phyloP scores from a whole-genome alignment of 768 basidiomycete genomes.

The Naganishia onofrii region DNA sequence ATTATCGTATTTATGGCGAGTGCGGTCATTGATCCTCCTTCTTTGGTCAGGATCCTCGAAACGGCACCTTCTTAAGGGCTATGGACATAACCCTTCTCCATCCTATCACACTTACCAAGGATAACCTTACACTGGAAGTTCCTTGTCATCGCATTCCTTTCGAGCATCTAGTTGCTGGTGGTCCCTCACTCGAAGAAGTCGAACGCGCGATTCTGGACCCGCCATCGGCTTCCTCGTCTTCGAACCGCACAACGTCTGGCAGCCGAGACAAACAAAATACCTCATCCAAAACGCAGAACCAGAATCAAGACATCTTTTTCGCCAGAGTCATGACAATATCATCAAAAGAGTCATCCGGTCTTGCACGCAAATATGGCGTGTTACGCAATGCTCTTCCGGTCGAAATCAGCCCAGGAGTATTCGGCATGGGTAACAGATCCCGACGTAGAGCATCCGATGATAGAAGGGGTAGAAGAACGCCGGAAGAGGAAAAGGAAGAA shows the following conservation, averaged over 20 bases:
- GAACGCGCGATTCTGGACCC: conserved; percentile 26
- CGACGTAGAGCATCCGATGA: neutral
- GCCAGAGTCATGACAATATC: neutral
- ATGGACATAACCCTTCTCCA: conserved; percentile 34
- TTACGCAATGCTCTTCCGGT: conserved; percentile 25
- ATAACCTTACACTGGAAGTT: conserved; percentile 32
- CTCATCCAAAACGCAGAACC: too few species aligned
- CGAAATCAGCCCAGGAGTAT: conserved; percentile 9
- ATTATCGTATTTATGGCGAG: neutral
- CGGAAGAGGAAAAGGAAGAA: conserved; percentile 32
- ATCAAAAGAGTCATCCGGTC: neutral
- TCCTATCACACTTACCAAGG: conserved; percentile 29
- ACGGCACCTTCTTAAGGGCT: conserved; percentile 21
- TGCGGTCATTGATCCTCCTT: neutral
- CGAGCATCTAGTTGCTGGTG: conserved; percentile 29
- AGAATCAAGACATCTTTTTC: neutral
- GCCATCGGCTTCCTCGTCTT: neutral
- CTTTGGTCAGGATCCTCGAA: conserved; percentile 9
- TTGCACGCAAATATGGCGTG: neutral
- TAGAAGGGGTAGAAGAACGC: conserved; percentile 3
- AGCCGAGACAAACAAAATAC: neutral
- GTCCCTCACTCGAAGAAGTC: conserved; percentile 34
- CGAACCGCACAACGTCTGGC: neutral
- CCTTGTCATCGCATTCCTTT: conserved; percentile 29
- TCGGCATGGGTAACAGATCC: neutral